Conservation (phyloP, 768 basidiomycete genomes). For the Sporobolomyces pararoseus region DNA sequence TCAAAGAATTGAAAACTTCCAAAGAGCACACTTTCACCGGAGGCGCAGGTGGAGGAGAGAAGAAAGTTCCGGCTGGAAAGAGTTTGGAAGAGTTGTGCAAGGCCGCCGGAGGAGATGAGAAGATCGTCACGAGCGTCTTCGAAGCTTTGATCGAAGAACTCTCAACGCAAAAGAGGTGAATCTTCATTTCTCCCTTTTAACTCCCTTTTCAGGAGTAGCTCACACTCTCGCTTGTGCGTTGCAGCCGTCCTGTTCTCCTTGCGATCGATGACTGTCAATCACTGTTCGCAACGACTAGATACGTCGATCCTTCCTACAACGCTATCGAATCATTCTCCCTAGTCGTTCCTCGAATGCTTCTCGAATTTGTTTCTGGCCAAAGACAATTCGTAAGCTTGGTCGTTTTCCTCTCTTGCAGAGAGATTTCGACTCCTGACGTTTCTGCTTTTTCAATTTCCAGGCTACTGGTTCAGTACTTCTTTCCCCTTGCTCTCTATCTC, state of each 20-base stretch:
- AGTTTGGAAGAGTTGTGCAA: slow-evolving; percentile 29
- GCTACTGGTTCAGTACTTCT: slow-evolving; percentile 21
- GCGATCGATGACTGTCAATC: slow-evolving; percentile 34
- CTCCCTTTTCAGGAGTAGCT: too few relatives aligned
- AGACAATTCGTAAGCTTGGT: slow-evolving; percentile 10
- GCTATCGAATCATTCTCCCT: slow-evolving; percentile 32
- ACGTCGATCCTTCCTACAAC: slow-evolving; percentile 38
- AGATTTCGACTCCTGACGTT: neutral
- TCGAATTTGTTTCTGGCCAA: slow-evolving; percentile 31
- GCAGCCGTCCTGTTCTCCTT: slow-evolving; percentile 33
- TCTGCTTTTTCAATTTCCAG: neutral
- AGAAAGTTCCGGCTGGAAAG: slow-evolving; percentile 28
- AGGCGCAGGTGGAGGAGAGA: slow-evolving; percentile 7
- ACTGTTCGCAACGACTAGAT: slow-evolving; percentile 25
- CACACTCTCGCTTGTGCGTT: too few relatives aligned
- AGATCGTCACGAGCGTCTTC: slow-evolving; percentile 27
- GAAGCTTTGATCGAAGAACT: slow-evolving; percentile 40
- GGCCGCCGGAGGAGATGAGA: slow-evolving; percentile 25
- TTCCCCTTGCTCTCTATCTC: slow-evolving; percentile 10
- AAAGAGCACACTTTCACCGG: slow-evolving; percentile 24
- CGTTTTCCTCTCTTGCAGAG: neutral
- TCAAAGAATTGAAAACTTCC: slow-evolving; percentile 34
- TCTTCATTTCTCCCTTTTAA: neutral
- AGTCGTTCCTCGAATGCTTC: slow-evolving; percentile 36
- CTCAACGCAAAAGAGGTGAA: slow-evolving; percentile 20